Evolutionary conservation across 208 protist genomes (phyloP), one percentile per base, ranked within the genome.

Genomic region (Leishmania martiniquensis): DNA sequence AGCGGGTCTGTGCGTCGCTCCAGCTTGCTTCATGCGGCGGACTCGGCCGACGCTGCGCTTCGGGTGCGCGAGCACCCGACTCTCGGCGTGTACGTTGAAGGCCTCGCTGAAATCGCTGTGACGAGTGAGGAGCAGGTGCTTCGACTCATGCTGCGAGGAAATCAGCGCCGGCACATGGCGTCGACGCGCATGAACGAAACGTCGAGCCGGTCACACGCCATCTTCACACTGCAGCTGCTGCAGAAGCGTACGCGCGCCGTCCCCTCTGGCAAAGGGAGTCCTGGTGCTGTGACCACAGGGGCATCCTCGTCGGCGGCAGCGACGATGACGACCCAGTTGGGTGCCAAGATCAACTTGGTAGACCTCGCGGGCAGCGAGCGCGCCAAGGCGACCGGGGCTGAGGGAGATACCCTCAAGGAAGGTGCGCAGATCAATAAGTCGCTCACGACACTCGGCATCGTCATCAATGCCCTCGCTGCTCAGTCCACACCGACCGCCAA

Each of bases 191-290:
- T 99, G 96, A 99, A 99, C 81, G 92, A 98, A n/a, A 83, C 85
- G 45, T 98, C 93, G 29, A 98, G 91, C 68, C 89, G 99, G 45
- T 99, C 98, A 4, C 99, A 99, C 85, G 98, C 98, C 39, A 98
- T 99, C 65, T 99, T 99, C 80, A 76, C 92, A 4, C 85, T 99
- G 49, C 84, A 87, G 55, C 70, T 98, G 17, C 49, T 94, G 20
- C 91, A 95, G 72, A 86, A 86, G 59, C 76, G 80, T 29, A 81
- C 52, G 17, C 73, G 75, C 52, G 81, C 42, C 22, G 59, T 79
- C 4, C 49, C 66, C 20, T 39, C 66, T 0, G 34, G 47, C 47
- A 12, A 51, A 7, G 37, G 39, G 45, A 51, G 47, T n/a, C 29
- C 34, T n/a, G 55, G 15, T 20, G 44, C 9, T 17, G 15, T 9